phyloP scores from a whole-genome alignment of 225 moss, liverwort and hornwort genomes.

The Straminergon stramineum region DNA sequence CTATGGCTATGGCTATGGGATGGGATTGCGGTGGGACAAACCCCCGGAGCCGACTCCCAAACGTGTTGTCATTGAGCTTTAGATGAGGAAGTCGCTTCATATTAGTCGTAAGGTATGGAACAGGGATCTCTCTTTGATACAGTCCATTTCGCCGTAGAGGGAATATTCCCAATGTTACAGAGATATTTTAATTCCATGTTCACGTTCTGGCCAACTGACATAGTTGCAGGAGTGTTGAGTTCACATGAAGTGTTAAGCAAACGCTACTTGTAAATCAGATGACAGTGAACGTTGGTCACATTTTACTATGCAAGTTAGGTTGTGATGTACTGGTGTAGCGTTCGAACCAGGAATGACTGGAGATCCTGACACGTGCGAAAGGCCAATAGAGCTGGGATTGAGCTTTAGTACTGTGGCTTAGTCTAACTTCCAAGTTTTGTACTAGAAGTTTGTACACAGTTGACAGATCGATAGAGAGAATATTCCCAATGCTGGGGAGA shows the following conservation, averaged over 20 bases:
- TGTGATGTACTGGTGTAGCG: background rate
- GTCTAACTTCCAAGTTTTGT: background rate
- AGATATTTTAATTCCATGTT: background rate
- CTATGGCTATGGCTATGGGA: slow-evolving; percentile 76
- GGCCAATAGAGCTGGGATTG: background rate
- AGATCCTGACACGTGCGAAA: background rate
- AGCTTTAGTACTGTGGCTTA: background rate
- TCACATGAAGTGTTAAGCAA: background rate
- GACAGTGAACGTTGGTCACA: background rate
- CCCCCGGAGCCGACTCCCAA: slow-evolving; percentile 34
- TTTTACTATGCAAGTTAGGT: background rate
- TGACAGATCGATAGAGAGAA: background rate
- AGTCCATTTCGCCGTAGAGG: background rate
- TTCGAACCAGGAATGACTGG: background rate
- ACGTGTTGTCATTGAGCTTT: slow-evolving; percentile 76
- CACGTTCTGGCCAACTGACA: background rate
- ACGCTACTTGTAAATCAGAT: background rate
- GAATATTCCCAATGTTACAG: background rate
- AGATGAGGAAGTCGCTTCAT: background rate
- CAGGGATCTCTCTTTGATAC: background rate
- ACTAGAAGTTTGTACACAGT: background rate
- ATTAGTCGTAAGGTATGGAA: background rate
- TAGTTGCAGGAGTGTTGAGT: background rate
- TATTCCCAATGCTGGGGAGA: background rate
- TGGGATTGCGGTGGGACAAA: slow-evolving; percentile 86